These are phyloP conservation scores for Hypoxylon subgilvum DNA, from an alignment of 495 filamentous ascomycete genomes.

Conservation along the genomic window DNA sequence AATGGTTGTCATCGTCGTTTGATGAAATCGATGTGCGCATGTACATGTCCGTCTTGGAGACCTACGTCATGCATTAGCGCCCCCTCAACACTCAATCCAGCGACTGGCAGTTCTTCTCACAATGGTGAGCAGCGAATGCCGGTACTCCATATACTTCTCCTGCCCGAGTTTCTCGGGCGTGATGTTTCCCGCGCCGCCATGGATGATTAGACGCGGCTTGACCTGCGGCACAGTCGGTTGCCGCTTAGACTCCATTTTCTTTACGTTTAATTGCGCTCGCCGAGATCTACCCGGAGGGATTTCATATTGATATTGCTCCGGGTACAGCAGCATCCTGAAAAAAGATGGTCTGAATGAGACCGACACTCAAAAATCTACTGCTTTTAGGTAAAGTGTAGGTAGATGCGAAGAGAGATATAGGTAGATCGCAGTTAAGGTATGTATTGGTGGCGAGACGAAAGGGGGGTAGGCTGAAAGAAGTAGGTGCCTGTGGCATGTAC, in stretches of 20 bases:
- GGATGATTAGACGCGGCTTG: constrained; percentile 78
- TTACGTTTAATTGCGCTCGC: no score
- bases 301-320: no score
- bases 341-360: no score
- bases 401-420: no score
- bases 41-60: constrained; percentile 44
- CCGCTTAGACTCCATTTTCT: constrained; percentile 20
- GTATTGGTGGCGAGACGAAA: no score
- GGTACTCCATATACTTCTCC: constrained; percentile 64
- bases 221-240: constrained; percentile 24
- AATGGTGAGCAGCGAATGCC: constrained; percentile 67
- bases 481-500: no score
- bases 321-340: no score
- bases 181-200: constrained; percentile 87
- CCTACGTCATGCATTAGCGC: constrained; percentile 12
- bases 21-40: constrained; percentile 40
- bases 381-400: no score
- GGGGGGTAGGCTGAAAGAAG: no score
- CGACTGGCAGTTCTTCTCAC: constrained; percentile 37
- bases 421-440: no score
- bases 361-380: no score
- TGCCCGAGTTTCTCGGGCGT: constrained; percentile 69
- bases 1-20: neutral
- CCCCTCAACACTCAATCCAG: neutral
- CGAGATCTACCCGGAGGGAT: no score